A percentile compares a stretch with the other conserved stretches of the same genome.
phyloP scores from a whole-genome alignment of 805 yeast species.

The Sugiyamaella lignohabitans region DNA sequence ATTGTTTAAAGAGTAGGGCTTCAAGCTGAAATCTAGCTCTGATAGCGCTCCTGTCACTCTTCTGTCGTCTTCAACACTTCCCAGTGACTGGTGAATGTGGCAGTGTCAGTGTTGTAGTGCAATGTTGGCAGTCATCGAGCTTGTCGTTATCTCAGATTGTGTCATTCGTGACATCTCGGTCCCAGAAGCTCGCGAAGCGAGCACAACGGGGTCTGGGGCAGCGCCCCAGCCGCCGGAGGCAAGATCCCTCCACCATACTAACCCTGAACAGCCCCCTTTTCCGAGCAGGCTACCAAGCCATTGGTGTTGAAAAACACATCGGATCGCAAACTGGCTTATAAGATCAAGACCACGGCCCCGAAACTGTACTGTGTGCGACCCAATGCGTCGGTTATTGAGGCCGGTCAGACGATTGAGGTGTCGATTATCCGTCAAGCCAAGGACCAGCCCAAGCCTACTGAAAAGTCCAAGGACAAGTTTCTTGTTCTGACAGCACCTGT shows the following conservation, averaged over 20 bases:
- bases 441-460: slow-evolving; percentile 65
- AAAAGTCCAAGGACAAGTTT: slow-evolving; percentile 87
- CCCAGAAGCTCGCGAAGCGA: background rate
- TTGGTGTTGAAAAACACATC: slow-evolving; percentile 53
- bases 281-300: slow-evolving; percentile 60
- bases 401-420: slow-evolving; percentile 68
- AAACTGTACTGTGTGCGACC: slow-evolving; percentile 93
- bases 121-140: no score
- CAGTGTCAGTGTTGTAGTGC: no score
- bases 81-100: no score
- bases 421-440: slow-evolving; percentile 79
- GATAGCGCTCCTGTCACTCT: background rate
- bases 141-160: no score
- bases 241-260: background rate
- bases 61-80: no score
- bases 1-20: background rate
- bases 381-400: slow-evolving; percentile 72
- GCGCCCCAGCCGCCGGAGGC: slow-evolving; percentile 1
- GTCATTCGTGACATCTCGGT: no score
- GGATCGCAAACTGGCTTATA: slow-evolving; percentile 66
- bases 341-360: slow-evolving; percentile 98
- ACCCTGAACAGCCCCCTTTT: slow-evolving; percentile 57
- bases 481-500: slow-evolving; percentile 81
- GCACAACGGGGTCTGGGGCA: background rate
- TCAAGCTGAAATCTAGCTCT: background rate